These are phyloP conservation scores for Globomyces sp. DNA, from an alignment of 371 early-diverging fungal species.

Conservation along the genomic window DNA sequence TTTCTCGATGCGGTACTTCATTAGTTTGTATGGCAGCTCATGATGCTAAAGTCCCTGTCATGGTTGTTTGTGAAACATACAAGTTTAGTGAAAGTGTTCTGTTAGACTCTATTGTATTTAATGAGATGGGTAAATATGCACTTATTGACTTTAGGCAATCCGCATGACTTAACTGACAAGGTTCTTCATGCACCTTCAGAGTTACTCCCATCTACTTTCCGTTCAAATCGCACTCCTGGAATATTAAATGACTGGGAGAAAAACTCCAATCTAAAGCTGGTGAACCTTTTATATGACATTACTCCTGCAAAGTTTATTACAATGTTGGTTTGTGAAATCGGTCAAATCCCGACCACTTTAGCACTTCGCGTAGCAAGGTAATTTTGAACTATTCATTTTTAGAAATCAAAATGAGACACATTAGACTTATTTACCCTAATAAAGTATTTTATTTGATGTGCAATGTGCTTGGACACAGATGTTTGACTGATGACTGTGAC, in stretches of 20 bases:
- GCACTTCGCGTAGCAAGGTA: constrained; percentile 24
- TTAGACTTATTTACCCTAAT: no score
- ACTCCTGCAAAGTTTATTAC: constrained; percentile 91
- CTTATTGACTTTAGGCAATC: constrained; percentile 55
- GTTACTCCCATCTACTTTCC: constrained; percentile 24
- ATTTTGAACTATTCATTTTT: background rate
- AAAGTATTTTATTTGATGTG: no score
- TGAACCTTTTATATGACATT: constrained; percentile 90
- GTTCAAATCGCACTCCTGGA: constrained; percentile 5
- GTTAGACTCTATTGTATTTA: constrained; percentile 92
- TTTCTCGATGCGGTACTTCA: constrained; percentile 91
- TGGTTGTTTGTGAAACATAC: constrained; percentile 94
- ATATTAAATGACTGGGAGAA: constrained; percentile 43
- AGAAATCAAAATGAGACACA: background rate
- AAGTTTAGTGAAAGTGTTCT: constrained; percentile 88
- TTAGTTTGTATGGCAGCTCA: constrained; percentile 89
- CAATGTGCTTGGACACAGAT: no score
- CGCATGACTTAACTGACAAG: constrained; percentile 72
- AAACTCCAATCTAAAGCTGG: constrained; percentile 63
- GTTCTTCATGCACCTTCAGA: constrained; percentile 28
- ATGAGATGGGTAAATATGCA: constrained; percentile 74
- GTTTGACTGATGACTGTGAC: no score
- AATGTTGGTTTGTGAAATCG: constrained; percentile 90
- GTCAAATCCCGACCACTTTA: constrained; percentile 90
- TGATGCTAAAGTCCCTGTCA: constrained; percentile 86